Conservation (phyloP, 2,329 filamentous ascomycete genomes). For the Fusarium coffeatum region DNA sequence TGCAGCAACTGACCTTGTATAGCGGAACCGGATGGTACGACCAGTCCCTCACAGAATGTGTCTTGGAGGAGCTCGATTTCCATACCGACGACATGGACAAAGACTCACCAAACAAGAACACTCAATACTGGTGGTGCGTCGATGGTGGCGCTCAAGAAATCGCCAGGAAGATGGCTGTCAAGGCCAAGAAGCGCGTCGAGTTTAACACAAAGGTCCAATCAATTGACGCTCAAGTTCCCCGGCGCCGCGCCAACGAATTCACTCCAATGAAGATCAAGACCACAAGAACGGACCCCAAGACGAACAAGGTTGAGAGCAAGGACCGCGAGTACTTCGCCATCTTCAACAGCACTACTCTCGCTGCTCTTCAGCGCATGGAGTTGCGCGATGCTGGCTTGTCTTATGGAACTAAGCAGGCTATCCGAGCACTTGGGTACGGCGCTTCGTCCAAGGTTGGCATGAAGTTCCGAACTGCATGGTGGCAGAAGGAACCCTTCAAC, state of each 20-base stretch:
- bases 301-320: not conserved
- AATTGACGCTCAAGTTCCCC: not conserved
- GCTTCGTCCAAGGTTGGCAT: slow-evolving; percentile 13
- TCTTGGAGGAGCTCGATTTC: slow-evolving; percentile 16
- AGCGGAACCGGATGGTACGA: slow-evolving; percentile 23
- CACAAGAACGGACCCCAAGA: not conserved
- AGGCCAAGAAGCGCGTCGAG: not conserved
- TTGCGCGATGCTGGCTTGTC: not conserved
- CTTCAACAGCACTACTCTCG: slow-evolving; percentile 10
- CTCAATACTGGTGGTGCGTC: slow-evolving; percentile 13
- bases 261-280: not conserved
- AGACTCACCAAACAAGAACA: not conserved
- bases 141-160: slow-evolving; percentile 12
- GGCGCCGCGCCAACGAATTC: not conserved
- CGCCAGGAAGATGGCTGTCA: slow-evolving; percentile 9
- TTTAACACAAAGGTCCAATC: not conserved
- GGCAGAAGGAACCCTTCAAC: slow-evolving; percentile 5
- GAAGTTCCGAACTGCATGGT: slow-evolving; percentile 15
- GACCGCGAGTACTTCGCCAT: slow-evolving; percentile 8
- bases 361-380: not conserved
- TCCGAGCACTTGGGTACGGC: slow-evolving; percentile 14
- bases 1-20: not conserved
- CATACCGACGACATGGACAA: not conserved
- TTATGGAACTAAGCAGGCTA: slow-evolving; percentile 7
- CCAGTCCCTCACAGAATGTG: slow-evolving; percentile 13